Conservation (phyloP, 768 basidiomycete species). For the Calocera cornea region DNA sequence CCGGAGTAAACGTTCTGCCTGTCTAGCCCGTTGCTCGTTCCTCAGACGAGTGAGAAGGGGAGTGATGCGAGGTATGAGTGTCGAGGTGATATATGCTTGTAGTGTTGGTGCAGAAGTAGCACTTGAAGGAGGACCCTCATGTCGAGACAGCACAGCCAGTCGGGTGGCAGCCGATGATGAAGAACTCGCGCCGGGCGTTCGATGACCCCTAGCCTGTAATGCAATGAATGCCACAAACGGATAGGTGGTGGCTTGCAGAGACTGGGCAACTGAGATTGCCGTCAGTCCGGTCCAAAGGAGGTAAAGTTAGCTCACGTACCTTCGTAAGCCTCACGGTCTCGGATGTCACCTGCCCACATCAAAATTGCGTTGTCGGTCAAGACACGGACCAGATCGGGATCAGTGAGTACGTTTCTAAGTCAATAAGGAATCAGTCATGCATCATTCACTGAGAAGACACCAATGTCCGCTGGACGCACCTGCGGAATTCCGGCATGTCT, state of each 20-base stretch:
- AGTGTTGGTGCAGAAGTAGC: slow-evolving; percentile 53
- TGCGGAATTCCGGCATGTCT: slow-evolving; percentile 74
- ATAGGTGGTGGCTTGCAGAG: slow-evolving; percentile 71
- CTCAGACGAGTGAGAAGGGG: slow-evolving; percentile 59
- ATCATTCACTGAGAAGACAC: background rate
- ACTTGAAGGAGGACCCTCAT: slow-evolving; percentile 51
- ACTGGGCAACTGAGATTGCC: slow-evolving; percentile 22
- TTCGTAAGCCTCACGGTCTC: slow-evolving; percentile 69
- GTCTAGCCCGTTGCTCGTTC: slow-evolving; percentile 26
- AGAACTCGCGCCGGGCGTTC: slow-evolving; percentile 23
- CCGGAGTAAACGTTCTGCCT: slow-evolving; percentile 46
- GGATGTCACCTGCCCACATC: slow-evolving; percentile 87
- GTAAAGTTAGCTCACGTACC: slow-evolving; percentile 28
- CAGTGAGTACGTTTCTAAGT: slow-evolving; percentile 59
- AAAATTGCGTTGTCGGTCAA: slow-evolving; percentile 62
- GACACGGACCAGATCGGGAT: slow-evolving; percentile 51
- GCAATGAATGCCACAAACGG: slow-evolving; percentile 88
- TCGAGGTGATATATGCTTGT: slow-evolving; percentile 47
- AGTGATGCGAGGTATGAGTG: slow-evolving; percentile 66
- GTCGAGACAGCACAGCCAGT: slow-evolving; percentile 73
- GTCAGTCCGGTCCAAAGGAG: slow-evolving; percentile 39
- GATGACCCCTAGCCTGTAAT: slow-evolving; percentile 47
- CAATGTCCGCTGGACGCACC: slow-evolving; percentile 32
- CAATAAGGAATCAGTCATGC: background rate
- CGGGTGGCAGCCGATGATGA: slow-evolving; percentile 29